phyloP scores from a whole-genome alignment of 139 green algal genomes.

The Chlorella sorokiniana region DNA sequence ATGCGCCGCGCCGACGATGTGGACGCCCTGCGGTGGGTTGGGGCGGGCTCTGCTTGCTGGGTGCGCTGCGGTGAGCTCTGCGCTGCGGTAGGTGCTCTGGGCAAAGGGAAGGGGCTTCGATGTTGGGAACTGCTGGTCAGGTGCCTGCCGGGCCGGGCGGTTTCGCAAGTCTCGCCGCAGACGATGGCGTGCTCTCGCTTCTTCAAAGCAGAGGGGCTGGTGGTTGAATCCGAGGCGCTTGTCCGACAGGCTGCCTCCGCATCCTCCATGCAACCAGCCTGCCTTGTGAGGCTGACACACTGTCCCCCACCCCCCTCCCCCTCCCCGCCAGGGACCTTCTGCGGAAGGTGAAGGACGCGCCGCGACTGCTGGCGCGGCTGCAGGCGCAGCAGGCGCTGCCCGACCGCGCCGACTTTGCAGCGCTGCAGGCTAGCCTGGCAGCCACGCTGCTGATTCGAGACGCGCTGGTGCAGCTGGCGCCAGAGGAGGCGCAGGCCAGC shows the following conservation, averaged over 20 bases:
- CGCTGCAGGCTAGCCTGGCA: slow-evolving; percentile 45
- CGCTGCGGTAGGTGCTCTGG: background rate
- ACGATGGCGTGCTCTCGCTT: too few relatives aligned
- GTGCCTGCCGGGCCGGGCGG: too few relatives aligned
- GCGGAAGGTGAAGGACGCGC: slow-evolving; percentile 65
- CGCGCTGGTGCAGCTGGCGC: slow-evolving; percentile 11
- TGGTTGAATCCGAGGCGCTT: too few relatives aligned
- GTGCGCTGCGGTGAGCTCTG: background rate
- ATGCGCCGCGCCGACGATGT: slow-evolving; percentile 51
- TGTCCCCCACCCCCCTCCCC: background rate
- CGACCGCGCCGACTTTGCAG: slow-evolving; percentile 54
- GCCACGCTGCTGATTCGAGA: slow-evolving; percentile 41
- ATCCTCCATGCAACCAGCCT: background rate
- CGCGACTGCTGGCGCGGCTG: slow-evolving; percentile 55
- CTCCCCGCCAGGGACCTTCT: background rate
- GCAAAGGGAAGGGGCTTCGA: background rate
- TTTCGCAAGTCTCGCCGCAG: too few relatives aligned
- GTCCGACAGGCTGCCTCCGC: too few relatives aligned
- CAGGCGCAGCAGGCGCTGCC: slow-evolving; percentile 48
- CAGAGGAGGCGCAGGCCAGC: background rate
- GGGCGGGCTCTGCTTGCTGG: background rate
- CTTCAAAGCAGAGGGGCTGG: too few relatives aligned
- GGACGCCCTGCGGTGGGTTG: slow-evolving; percentile 44
- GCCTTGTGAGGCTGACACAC: background rate
- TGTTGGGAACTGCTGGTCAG: too few relatives aligned